phyloP scores from a whole-genome alignment of 371 early-diverging fungal genomes.

The Actinomortierella wolfii region DNA sequence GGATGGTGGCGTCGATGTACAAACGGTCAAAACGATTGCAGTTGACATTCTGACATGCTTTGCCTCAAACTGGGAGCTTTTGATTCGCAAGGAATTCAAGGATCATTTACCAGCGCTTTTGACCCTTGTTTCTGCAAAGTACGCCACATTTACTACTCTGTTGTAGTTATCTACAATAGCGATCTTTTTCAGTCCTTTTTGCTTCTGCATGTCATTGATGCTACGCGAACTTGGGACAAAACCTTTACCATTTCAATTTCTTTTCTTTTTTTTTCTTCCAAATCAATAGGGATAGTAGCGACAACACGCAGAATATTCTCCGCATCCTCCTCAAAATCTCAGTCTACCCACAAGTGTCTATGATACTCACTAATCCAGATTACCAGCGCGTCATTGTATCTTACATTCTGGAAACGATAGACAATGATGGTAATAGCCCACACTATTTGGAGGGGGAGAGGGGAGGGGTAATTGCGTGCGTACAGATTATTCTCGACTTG shows the following conservation, averaged over 20 bases:
- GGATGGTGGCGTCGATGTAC: slow-evolving; percentile 31
- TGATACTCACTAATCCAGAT: slow-evolving; percentile 31
- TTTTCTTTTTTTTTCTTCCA: neutral
- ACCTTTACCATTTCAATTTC: neutral
- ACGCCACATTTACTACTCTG: neutral
- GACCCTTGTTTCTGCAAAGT: slow-evolving; percentile 26
- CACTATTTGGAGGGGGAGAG: neutral
- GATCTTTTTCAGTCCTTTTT: too few relatives aligned
- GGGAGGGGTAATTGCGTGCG: too few relatives aligned
- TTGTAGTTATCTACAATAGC: too few relatives aligned
- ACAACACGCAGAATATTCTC: slow-evolving; percentile 31
- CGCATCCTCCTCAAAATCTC: slow-evolving; percentile 32
- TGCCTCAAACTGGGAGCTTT: slow-evolving; percentile 27
- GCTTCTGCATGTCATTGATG: too few relatives aligned
- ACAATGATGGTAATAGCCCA: slow-evolving; percentile 12
- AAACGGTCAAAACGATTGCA: slow-evolving; percentile 22
- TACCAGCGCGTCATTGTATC: slow-evolving; percentile 25
- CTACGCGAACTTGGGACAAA: neutral
- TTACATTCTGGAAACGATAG: slow-evolving; percentile 20
- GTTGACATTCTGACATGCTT: slow-evolving; percentile 34
- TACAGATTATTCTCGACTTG: too few relatives aligned
- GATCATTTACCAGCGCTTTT: slow-evolving; percentile 34
- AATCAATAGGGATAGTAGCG: slow-evolving; percentile 15
- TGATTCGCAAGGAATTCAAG: slow-evolving; percentile 39
- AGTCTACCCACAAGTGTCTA: slow-evolving; percentile 29